A percentile compares a stretch with the other conserved stretches of the same genome.
Evolutionary conservation across 1,284 basidiomycete species (phyloP).

Genomic region (Ganoderma meredithae): DNA sequence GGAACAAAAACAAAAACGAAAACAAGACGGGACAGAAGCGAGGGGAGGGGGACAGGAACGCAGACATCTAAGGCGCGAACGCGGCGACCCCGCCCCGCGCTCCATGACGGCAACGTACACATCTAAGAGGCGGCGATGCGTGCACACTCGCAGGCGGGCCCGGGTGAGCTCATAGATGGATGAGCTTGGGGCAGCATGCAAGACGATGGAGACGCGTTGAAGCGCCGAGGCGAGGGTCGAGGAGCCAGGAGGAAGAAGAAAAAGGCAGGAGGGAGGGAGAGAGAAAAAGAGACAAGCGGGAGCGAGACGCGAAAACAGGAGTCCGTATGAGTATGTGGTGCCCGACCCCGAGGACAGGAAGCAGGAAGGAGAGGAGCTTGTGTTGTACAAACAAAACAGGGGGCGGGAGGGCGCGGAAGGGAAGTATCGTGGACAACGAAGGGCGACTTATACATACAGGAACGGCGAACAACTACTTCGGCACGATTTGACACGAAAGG

Average conservation of each 20-base stretch:
- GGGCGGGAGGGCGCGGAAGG: not conserved
- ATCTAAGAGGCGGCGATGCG: not conserved
- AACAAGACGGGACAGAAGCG: not conserved
- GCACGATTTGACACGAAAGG: too few species aligned
- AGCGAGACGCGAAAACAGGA: not conserved
- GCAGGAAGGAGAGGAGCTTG: not conserved
- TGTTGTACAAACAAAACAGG: not conserved
- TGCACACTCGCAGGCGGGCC: not conserved
- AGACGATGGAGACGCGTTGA: not conserved
- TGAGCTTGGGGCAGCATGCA: not conserved
- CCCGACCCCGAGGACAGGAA: not conserved
- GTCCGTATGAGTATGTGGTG: not conserved
- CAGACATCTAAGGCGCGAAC: not conserved
- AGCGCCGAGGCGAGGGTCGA: not conserved
- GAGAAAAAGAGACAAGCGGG: not conserved
- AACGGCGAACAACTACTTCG: slow-evolving; percentile 4
- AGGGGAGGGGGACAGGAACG: not conserved
- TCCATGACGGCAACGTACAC: not conserved
- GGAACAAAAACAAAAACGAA: not conserved
- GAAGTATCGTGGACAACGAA: not conserved
- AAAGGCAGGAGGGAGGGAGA: not conserved
- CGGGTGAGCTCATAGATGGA: not conserved
- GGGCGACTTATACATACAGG: not conserved
- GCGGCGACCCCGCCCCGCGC: not conserved
- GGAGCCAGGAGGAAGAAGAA: not conserved